Conservation (phyloP, 352 stramenopile genomes). For the Pythium rhizo-oryzae region DNA sequence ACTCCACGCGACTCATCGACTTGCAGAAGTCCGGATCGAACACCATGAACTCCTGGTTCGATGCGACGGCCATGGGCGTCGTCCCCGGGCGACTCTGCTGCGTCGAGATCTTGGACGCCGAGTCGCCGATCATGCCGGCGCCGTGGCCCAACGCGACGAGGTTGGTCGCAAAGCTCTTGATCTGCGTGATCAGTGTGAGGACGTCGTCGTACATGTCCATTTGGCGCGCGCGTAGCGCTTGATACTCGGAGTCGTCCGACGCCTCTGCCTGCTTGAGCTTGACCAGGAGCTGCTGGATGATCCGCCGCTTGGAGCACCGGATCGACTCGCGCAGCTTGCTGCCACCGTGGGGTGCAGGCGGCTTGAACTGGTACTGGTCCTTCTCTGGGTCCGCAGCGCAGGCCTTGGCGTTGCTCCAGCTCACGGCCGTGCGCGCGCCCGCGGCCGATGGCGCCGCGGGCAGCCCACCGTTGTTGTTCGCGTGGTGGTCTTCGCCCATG, state of each 20-base stretch:
- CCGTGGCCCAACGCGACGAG: slow-evolving; percentile 41
- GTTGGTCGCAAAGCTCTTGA: slow-evolving; percentile 50
- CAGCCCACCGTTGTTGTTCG: slow-evolving; percentile 7
- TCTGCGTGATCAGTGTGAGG: slow-evolving; percentile 31
- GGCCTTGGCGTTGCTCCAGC: slow-evolving; percentile 30
- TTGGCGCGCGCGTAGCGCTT: slow-evolving; percentile 34
- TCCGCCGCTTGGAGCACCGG: slow-evolving; percentile 43
- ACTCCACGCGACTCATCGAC: slow-evolving; percentile 31
- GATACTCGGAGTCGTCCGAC: slow-evolving; percentile 47
- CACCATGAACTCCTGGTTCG: slow-evolving; percentile 19
- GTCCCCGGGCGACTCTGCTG: slow-evolving; percentile 10
- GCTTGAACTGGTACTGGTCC: slow-evolving; percentile 27
- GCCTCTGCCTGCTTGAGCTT: slow-evolving; percentile 44
- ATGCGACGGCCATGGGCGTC: neutral
- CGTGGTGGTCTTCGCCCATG: slow-evolving; percentile 24
- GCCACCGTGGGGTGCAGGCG: slow-evolving; percentile 7
- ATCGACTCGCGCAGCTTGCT: slow-evolving; percentile 38
- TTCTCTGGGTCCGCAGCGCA: slow-evolving; percentile 15
- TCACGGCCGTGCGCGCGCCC: slow-evolving; percentile 17
- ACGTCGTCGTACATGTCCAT: slow-evolving; percentile 37
- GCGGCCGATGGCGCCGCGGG: slow-evolving; percentile 1
- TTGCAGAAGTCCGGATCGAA: slow-evolving; percentile 32
- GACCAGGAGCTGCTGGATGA: slow-evolving; percentile 50
- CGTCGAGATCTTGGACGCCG: slow-evolving; percentile 29
- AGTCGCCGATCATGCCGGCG: slow-evolving; percentile 35